These are phyloP conservation scores for Torrubiella hemipterigena DNA, from an alignment of 2,329 filamentous ascomycete genomes.

Conservation along the genomic window DNA sequence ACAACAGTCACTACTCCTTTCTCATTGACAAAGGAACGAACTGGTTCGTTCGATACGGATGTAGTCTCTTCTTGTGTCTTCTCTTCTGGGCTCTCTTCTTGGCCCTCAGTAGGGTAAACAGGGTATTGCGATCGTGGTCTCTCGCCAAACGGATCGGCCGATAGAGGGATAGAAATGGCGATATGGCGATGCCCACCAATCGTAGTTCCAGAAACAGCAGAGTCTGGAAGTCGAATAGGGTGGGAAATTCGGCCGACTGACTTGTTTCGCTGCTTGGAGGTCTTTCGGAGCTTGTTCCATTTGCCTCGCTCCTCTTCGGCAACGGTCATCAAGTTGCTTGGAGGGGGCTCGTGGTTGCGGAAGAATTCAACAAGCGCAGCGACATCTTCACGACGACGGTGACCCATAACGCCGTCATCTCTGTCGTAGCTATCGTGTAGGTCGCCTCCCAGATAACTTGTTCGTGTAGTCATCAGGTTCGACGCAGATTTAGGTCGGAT, in stretches of 20 bases:
- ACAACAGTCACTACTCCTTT: constrained; percentile 24
- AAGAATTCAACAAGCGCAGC: constrained; percentile 35
- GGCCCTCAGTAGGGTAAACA: constrained; percentile 13
- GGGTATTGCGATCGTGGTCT: constrained; percentile 21
- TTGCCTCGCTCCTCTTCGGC: constrained; percentile 20
- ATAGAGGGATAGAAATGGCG: constrained; percentile 46
- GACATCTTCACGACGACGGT: constrained; percentile 13
- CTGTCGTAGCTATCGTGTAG: constrained; percentile 2
- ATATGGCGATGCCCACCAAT: constrained; percentile 43
- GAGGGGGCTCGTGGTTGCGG: constrained; percentile 33
- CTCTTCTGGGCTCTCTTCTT: background rate
- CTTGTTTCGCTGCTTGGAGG: constrained; percentile 24
- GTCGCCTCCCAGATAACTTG: constrained; percentile 6
- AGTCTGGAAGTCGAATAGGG: constrained; percentile 36
- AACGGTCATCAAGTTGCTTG: constrained; percentile 37
- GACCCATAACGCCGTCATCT: constrained; percentile 1
- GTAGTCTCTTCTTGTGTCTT: background rate
- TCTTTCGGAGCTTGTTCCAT: constrained; percentile 29
- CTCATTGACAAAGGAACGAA: constrained; percentile 19
- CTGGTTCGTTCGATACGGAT: too few species aligned
- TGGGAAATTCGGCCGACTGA: constrained; percentile 16
- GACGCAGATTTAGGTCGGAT: constrained; percentile 1
- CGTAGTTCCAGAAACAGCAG: constrained; percentile 41
- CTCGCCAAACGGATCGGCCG: constrained; percentile 31
- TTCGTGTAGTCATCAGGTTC: constrained; percentile 2